phyloP scores from a whole-genome alignment of 83 land plant species.

The Thuja plicata region DNA sequence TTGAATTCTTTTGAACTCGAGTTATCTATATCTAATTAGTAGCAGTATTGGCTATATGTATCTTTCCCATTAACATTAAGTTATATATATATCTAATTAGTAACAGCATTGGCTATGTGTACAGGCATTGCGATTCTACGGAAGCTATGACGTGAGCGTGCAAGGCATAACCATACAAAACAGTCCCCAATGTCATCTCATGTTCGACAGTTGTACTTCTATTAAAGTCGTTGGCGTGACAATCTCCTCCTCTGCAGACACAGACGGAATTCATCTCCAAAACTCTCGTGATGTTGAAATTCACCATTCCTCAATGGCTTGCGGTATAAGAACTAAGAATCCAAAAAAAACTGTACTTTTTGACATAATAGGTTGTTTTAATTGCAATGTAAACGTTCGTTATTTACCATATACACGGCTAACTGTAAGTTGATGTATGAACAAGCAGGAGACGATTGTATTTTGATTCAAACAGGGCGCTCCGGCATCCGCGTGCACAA shows the following conservation, averaged over 20 bases:
- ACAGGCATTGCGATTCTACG: slow-evolving; percentile 51
- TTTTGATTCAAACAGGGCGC: slow-evolving; percentile 33
- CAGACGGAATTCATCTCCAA: neutral
- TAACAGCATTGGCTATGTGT: neutral
- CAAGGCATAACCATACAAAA: slow-evolving; percentile 31
- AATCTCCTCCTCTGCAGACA: neutral
- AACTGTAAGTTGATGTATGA: neutral
- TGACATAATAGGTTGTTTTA: neutral
- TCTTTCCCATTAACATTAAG: too few species aligned
- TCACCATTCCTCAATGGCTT: neutral
- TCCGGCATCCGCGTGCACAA: slow-evolving; percentile 26
- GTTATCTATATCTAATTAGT: too few species aligned
- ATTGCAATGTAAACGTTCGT: neutral
- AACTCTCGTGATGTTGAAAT: neutral
- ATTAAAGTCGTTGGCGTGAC: slow-evolving; percentile 18
- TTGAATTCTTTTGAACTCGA: too few species aligned
- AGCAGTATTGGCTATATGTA: too few species aligned
- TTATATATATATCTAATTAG: too few species aligned
- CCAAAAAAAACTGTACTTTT: too few species aligned
- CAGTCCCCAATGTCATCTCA: slow-evolving; percentile 55
- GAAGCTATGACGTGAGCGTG: slow-evolving; percentile 43
- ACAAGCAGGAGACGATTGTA: slow-evolving; percentile 32
- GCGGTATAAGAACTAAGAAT: neutral
- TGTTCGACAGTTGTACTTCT: slow-evolving; percentile 47
- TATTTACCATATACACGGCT: neutral